A percentile compares a stretch with the other conserved stretches of the same genome.
These are phyloP conservation scores for Plenodomus tracheiphilus DNA, from an alignment of 2,329 filamentous ascomycete species.

Conservation along the genomic window DNA sequence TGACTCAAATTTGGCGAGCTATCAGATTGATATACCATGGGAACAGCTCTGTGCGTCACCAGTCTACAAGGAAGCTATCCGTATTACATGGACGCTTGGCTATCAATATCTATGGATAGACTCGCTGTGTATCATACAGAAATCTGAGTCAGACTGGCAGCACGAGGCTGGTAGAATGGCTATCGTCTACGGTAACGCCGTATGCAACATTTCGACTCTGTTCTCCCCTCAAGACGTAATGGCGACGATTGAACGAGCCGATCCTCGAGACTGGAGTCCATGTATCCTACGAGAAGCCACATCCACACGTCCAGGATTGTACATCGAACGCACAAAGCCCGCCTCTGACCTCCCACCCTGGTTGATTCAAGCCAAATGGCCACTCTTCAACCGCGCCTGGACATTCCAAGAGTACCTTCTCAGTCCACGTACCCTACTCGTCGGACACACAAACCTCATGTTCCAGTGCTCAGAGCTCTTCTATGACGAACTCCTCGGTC, in stretches of 20 bases:
- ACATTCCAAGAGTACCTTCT: slow-evolving; percentile 24
- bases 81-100: slow-evolving; percentile 10
- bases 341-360: slow-evolving; percentile 1
- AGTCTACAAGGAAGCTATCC: slow-evolving; percentile 18
- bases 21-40: slow-evolving; percentile 1
- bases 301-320: background rate
- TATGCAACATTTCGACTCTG: slow-evolving; percentile 12
- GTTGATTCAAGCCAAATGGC: slow-evolving; percentile 9
- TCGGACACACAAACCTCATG: slow-evolving; percentile 15
- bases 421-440: slow-evolving; percentile 10
- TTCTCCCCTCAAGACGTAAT: background rate
- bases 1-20: background rate
- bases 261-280: slow-evolving; percentile 10
- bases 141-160: slow-evolving; percentile 11
- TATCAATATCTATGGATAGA: slow-evolving; percentile 29
- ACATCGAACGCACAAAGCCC: slow-evolving; percentile 3
- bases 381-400: slow-evolving; percentile 19
- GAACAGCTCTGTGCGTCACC: slow-evolving; percentile 1
- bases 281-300: slow-evolving; percentile 8
- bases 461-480: slow-evolving; percentile 13
- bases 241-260: background rate
- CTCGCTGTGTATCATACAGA: slow-evolving; percentile 23
- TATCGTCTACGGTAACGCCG: slow-evolving; percentile 14
- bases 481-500: slow-evolving; percentile 12
- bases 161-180: slow-evolving; percentile 14